Conservation (phyloP, 2,329 filamentous ascomycete species). For the Aspergillus sp. region DNA sequence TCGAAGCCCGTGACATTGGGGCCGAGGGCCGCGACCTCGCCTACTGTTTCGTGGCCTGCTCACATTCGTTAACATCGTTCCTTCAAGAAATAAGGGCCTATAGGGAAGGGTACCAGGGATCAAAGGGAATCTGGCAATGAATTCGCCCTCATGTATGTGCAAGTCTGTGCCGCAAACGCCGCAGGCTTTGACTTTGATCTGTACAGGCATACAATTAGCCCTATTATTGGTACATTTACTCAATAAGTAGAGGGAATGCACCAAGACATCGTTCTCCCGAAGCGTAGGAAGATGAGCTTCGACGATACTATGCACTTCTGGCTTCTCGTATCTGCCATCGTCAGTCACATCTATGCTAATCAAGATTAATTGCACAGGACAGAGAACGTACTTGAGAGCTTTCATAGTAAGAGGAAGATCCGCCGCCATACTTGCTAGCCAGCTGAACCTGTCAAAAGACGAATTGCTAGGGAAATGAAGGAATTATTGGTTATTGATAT, state of each 20-base stretch:
- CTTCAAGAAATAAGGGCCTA: neutral
- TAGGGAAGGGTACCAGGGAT: conserved; percentile 42
- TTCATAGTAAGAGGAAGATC: conserved; percentile 52
- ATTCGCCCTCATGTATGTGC: conserved; percentile 59
- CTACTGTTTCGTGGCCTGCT: conserved; percentile 59
- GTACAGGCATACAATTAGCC: neutral
- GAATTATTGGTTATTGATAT: too few relatives aligned
- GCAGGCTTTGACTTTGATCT: conserved; percentile 61
- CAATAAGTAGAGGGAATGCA: conserved; percentile 16
- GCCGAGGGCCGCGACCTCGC: conserved; percentile 55
- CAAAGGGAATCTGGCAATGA: conserved; percentile 56
- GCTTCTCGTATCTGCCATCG: conserved; percentile 51
- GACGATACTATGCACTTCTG: conserved; percentile 55
- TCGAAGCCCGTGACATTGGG: conserved; percentile 54
- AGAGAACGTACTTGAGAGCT: conserved; percentile 49
- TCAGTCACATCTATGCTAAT: neutral
- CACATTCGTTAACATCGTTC: neutral
- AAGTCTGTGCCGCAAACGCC: conserved; percentile 56
- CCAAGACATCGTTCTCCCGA: conserved; percentile 54
- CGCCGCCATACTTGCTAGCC: conserved; percentile 21
- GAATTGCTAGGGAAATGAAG: too few relatives aligned
- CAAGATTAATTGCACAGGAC: neutral
- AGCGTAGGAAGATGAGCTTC: conserved; percentile 56
- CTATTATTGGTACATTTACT: neutral
- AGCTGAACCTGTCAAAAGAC: too few relatives aligned